phyloP scores from a whole-genome alignment of 768 basidiomycete species.

The Gautieria morchelliformis region DNA sequence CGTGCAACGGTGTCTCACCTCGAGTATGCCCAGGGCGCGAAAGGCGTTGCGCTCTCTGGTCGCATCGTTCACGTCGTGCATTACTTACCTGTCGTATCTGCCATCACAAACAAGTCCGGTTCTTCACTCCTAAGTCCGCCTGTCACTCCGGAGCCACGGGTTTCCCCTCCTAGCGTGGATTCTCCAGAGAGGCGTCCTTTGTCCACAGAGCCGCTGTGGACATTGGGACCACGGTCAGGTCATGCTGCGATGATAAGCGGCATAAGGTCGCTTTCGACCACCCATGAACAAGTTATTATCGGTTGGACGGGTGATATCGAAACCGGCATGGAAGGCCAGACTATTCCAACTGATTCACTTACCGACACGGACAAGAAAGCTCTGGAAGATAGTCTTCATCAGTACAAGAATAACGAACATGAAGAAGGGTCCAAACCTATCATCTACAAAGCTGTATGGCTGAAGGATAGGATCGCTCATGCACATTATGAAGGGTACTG shows the following conservation, averaged over 20 bases:
- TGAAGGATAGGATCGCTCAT: constrained; percentile 81
- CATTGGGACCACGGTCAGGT: constrained; percentile 68
- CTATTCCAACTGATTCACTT: constrained; percentile 42
- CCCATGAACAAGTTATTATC: constrained; percentile 84
- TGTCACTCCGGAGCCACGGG: constrained; percentile 53
- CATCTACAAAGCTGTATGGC: constrained; percentile 61
- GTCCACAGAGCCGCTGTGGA: constrained; percentile 44
- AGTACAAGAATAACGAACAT: constrained; percentile 38
- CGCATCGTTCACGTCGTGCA: constrained; percentile 89
- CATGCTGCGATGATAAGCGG: constrained; percentile 95
- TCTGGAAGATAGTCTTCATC: constrained; percentile 54
- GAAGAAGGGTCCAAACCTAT: constrained; percentile 10
- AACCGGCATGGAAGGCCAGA: constrained; percentile 29
- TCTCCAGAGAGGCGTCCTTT: constrained; percentile 9
- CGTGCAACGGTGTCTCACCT: constrained; percentile 61
- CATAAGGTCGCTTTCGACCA: constrained; percentile 71
- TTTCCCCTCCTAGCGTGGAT: constrained; percentile 13
- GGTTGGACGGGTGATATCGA: constrained; percentile 92
- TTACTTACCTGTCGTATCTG: constrained; percentile 72
- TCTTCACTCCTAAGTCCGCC: constrained; percentile 61
- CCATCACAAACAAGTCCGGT: constrained; percentile 35
- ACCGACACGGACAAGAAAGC: constrained; percentile 52
- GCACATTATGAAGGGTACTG: constrained; percentile 97
- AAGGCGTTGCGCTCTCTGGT: constrained; percentile 70
- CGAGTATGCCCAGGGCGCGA: constrained; percentile 59